Evolutionary conservation across 2,329 filamentous ascomycete genomes (phyloP).

Genomic region (Xylariaceae sp.): DNA sequence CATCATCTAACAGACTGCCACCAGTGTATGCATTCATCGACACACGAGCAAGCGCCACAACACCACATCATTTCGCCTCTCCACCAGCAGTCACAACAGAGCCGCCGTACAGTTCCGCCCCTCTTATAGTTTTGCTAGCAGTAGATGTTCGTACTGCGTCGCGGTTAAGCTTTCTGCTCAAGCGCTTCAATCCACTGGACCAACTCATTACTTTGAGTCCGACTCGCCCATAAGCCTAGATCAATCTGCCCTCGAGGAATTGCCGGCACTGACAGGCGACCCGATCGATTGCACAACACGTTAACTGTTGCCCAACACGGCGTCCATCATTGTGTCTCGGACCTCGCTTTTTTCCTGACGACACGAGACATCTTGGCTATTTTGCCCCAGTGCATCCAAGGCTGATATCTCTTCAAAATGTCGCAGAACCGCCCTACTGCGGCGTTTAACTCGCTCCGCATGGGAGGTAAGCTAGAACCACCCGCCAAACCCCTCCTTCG

Average conservation of each 20-base stretch:
- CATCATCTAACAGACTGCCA: conserved; percentile 13
- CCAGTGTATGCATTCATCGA: conserved; percentile 15
- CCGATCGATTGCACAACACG: conserved; percentile 13
- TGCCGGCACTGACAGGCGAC: conserved; percentile 12
- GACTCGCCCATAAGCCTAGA: conserved; percentile 12
- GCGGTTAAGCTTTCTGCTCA: too few relatives aligned
- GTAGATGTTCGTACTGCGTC: too few relatives aligned
- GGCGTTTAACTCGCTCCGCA: conserved; percentile 82
- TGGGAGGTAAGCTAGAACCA: conserved; percentile 76
- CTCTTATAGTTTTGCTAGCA: too few relatives aligned
- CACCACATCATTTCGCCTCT: conserved; percentile 9
- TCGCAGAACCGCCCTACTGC: conserved; percentile 58
- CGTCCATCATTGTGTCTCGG: conserved; percentile 22
- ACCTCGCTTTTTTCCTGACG: conserved; percentile 26
- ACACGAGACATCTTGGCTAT: conserved; percentile 22
- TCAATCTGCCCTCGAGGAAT: conserved; percentile 8
- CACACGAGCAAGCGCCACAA: conserved; percentile 6
- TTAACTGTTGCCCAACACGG: conserved; percentile 30
- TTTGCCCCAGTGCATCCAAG: conserved; percentile 22
- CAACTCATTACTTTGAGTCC: conserved; percentile 12
- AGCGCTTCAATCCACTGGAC: conserved; percentile 3
- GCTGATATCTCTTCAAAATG: conserved; percentile 27
- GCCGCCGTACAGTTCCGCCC: conserved; percentile 6
- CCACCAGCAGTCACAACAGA: conserved; percentile 10
- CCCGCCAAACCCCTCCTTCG: conserved; percentile 9